phyloP scores from a whole-genome alignment of 805 yeast genomes.

The Myxozyma udenii region DNA sequence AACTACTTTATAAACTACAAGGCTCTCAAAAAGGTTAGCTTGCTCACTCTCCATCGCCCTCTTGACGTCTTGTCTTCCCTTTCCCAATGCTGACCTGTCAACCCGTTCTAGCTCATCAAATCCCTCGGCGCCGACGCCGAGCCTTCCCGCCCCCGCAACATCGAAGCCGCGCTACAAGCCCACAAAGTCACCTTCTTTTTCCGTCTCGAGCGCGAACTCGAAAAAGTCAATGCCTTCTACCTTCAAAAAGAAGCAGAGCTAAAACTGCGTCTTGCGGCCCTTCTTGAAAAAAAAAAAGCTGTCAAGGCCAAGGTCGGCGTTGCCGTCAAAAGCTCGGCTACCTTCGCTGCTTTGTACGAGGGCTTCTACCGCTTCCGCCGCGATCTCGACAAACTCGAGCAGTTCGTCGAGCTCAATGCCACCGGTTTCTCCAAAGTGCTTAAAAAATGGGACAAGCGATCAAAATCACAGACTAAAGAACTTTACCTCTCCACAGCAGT shows the following conservation, averaged over 20 bases:
- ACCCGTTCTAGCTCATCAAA: conserved; percentile 66
- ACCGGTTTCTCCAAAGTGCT: conserved; percentile 94
- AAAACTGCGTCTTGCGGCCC: conserved; percentile 69
- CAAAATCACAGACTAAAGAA: conserved; percentile 92
- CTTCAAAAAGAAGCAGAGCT: conserved; percentile 87
- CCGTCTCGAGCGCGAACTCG: conserved; percentile 88
- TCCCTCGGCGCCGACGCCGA: conserved; percentile 55
- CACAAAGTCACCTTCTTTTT: conserved; percentile 87
- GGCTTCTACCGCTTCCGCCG: conserved; percentile 86
- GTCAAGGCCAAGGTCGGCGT: conserved; percentile 45
- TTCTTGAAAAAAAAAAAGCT: conserved; percentile 65
- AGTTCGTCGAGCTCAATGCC: conserved; percentile 89
- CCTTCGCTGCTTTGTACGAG: conserved; percentile 78
- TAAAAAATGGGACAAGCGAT: conserved; percentile 97
- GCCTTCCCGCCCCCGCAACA: conserved; percentile 34
- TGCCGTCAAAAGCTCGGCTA: conserved; percentile 62
- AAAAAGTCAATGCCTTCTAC: conserved; percentile 90
- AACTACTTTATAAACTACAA: conserved; percentile 93
- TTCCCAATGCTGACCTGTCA: not conserved
- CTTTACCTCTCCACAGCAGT: conserved; percentile 87
- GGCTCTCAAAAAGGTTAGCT: conserved; percentile 66
- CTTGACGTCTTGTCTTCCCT: not conserved
- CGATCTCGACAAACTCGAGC: conserved; percentile 79
- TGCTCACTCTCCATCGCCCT: not conserved
- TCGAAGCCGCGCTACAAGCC: conserved; percentile 66